Evolutionary conservation across 176 grass and related monocot genomes (phyloP), one percentile per base, ranked within the genome.

Genomic region (Ananas comosus): DNA sequence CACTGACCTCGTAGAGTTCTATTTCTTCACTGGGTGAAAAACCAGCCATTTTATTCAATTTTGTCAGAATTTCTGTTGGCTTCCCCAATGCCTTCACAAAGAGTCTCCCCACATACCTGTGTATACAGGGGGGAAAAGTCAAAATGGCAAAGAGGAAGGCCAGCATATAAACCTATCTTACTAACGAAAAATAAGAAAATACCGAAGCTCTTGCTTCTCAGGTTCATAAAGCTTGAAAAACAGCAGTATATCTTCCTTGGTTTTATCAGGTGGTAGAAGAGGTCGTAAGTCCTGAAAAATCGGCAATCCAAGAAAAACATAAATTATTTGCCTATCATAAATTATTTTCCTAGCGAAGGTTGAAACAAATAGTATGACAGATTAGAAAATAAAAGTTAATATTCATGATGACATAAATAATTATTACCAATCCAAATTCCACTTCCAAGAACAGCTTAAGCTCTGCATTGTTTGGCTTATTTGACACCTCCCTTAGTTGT

Each of bases 181-280:
- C 18, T 67, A 53, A 58, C 4, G 49, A 51, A 78, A 80, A 28
- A 75, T 42, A 49, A 79, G 28, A 67, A 76, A 24, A 53, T 92
- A 97, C 93, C 93, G 33, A 81, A 97, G 77, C 64, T 92, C 80
- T 85, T 90, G 79, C 82, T 87, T 92, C 68, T 92, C 86, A 16
- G 89, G 84, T 50, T 90, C 79, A 80, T 92, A 97, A 67, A 92
- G 80, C 76, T 96, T 96, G 78, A 96, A 91, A 56, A 88, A 96
- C 71, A 96, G 82, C 70, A 97, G 81, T 81, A 97, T 92, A 63
- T 97, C 86, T 68, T 92, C 93, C 72, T 87, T 92, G 48, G 81
- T 69, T 78, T 97, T 97, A 70, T 83, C 81, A 83, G 86, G 86
- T 70, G 80, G 83, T 78, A 86, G 68, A 75, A 92, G 76, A 42